Percentiles rank a stretch among this genome's conserved stretches.
Evolutionary conservation across 78 protist species (phyloP).

Genomic region (Dictyostelium capitatum): DNA sequence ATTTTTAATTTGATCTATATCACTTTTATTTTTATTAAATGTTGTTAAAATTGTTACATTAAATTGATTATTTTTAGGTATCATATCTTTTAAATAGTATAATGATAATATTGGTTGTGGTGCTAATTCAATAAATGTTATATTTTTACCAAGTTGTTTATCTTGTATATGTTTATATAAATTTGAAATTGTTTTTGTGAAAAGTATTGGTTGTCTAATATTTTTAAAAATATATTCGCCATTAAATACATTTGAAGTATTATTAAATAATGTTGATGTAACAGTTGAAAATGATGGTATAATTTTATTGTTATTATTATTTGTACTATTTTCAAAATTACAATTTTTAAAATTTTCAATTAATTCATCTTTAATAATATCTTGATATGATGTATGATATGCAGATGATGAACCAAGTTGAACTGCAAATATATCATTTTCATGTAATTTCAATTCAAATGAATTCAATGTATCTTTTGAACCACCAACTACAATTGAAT

Average conservation of each 20-base stretch:
- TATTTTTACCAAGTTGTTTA: not conserved
- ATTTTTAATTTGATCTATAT: not conserved
- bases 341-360: too few species aligned
- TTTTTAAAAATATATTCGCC: not conserved
- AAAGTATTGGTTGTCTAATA: slow-evolving; percentile 13
- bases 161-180: slow-evolving; percentile 10
- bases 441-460: too few species aligned
- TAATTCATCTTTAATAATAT: slow-evolving; percentile 5
- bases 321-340: not conserved
- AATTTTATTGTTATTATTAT: not conserved
- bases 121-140: slow-evolving; percentile 2
- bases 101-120: slow-evolving; percentile 34
- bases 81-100: not conserved
- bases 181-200: not conserved
- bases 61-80: not conserved
- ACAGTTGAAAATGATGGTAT: slow-evolving; percentile 1
- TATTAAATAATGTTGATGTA: not conserved
- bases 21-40: slow-evolving; percentile 21
- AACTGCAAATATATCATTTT: not conserved
- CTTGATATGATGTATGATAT: slow-evolving; percentile 48
- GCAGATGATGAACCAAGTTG: slow-evolving; percentile 28
- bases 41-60: not conserved
- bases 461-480: too few species aligned
- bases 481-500: too few species aligned
- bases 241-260: not conserved